These are phyloP conservation scores for Pseudocohnilembus persalinus DNA, from an alignment of 169 alveolate genomes.

Conservation along the genomic window DNA sequence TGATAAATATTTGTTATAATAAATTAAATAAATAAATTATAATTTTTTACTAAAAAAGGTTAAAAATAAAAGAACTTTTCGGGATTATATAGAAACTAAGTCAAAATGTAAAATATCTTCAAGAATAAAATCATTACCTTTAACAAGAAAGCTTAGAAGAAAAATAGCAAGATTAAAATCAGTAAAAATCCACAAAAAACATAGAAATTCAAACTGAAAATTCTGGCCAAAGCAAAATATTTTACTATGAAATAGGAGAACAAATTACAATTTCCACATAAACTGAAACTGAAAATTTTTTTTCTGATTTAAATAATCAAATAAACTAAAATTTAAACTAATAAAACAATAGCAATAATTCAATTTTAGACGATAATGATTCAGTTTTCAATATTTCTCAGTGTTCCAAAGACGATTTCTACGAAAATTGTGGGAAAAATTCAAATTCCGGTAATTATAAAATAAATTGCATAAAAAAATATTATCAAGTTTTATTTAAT, in stretches of 20 bases:
- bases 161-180: no score
- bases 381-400: background rate
- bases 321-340: no score
- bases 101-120: background rate
- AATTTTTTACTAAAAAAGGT: slow-evolving; percentile 20
- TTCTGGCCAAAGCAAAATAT: no score
- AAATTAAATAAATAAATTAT: slow-evolving; percentile 12
- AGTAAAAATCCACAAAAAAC: no score
- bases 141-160: no score
- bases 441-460: no score
- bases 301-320: no score
- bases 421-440: background rate
- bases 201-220: background rate
- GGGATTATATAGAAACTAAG: no score
- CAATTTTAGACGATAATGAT: background rate
- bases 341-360: no score
- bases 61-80: background rate
- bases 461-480: no score
- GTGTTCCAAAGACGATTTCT: background rate
- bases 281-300: no score
- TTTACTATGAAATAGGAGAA: background rate
- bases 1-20: slow-evolving; percentile 25
- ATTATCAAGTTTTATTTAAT: no score
- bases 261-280: background rate
- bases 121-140: background rate